These are phyloP conservation scores for button mushroom (Agaricus bisporus) DNA, from an alignment of 768 basidiomycete species.

Conservation along the genomic window DNA sequence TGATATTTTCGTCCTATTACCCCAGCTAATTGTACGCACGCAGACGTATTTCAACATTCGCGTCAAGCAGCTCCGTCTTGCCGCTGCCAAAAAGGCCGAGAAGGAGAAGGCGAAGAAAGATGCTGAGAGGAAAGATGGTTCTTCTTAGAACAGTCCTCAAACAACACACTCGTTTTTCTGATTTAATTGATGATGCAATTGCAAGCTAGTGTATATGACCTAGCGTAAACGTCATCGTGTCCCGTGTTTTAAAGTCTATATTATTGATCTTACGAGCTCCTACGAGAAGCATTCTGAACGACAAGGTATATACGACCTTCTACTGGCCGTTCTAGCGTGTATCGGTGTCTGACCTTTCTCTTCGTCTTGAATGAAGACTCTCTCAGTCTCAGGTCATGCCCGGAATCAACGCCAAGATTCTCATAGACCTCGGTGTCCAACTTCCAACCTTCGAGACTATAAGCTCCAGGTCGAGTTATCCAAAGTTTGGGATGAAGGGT, in stretches of 20 bases:
- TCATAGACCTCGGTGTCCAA: conserved; percentile 42
- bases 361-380: neutral
- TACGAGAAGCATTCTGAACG: conserved; percentile 22
- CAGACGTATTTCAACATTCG: conserved; percentile 74
- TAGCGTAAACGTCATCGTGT: no score
- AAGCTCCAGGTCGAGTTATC: conserved; percentile 57
- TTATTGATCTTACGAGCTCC: neutral
- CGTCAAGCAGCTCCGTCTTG: conserved; percentile 56
- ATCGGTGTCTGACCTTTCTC: conserved; percentile 23
- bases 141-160: neutral
- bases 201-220: no score
- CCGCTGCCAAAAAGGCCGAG: conserved; percentile 44
- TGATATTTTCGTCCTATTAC: neutral
- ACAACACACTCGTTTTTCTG: no score
- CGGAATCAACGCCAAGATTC: neutral
- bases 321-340: conserved; percentile 26
- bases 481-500: conserved; percentile 49
- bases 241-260: no score
- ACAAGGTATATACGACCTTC: conserved; percentile 24
- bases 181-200: no score
- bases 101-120: conserved; percentile 28
- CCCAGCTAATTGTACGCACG: conserved; percentile 6
- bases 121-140: conserved; percentile 21
- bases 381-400: neutral
- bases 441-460: conserved; percentile 62